Evolutionary conservation across 2,329 filamentous ascomycete genomes (phyloP).

Genomic region (Pezicula radicicola): DNA sequence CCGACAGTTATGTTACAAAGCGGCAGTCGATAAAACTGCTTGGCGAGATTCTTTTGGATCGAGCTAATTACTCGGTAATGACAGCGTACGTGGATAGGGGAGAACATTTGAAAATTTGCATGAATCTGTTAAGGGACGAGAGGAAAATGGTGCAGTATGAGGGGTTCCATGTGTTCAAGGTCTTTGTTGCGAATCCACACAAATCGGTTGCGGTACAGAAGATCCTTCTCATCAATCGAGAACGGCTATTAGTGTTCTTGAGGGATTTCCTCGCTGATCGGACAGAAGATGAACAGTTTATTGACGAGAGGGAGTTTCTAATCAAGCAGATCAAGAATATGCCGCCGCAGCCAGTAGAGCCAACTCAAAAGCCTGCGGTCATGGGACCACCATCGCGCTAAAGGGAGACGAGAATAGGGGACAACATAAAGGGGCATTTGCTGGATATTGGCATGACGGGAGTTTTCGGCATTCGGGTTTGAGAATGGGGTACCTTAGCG

Average conservation of each 20-base stretch:
- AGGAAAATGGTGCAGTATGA: constrained; percentile 99
- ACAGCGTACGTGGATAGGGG: constrained; percentile 93
- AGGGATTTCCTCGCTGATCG: constrained; percentile 91
- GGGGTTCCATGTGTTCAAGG: constrained; percentile 99
- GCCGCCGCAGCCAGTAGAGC: constrained; percentile 52
- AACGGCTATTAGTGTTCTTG: constrained; percentile 84
- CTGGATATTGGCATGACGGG: constrained; percentile 18
- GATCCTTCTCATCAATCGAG: constrained; percentile 93
- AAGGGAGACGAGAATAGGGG: constrained; percentile 6
- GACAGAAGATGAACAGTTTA: constrained; percentile 97
- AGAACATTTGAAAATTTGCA: constrained; percentile 95
- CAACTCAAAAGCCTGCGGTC: constrained; percentile 30
- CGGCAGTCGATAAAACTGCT: constrained; percentile 96
- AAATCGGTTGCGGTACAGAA: constrained; percentile 96
- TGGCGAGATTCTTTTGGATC: constrained; percentile 89
- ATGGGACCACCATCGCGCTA: constrained; percentile 25
- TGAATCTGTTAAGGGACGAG: constrained; percentile 94
- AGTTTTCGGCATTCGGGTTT: constrained; percentile 21
- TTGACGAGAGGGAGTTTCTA: constrained; percentile 94
- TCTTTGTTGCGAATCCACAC: constrained; percentile 97
- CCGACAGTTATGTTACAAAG: constrained; percentile 96
- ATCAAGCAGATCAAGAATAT: constrained; percentile 86
- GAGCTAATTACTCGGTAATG: constrained; percentile 98
- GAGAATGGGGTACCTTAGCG: neutral
- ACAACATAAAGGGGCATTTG: constrained; percentile 10